Conservation (phyloP, 2,329 filamentous ascomycete genomes). For the Bipolaris gigantea region DNA sequence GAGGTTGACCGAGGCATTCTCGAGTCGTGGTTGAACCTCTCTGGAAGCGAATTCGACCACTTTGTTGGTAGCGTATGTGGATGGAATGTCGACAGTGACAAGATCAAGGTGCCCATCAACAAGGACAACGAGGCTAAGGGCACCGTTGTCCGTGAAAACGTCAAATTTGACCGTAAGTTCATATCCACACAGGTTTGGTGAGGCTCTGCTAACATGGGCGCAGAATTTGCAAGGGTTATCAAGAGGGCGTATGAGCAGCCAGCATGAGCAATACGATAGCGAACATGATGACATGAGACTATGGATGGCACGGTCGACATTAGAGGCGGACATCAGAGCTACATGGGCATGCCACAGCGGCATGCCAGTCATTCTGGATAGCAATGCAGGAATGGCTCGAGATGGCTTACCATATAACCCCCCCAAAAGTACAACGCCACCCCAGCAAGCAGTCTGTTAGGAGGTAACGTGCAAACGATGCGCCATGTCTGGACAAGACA, state of each 20-base stretch:
- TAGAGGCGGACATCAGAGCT: constrained; percentile 15
- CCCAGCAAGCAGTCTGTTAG: constrained; percentile 2
- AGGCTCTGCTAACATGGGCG: constrained; percentile 15
- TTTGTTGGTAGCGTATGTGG: constrained; percentile 64
- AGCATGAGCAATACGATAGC: constrained; percentile 29
- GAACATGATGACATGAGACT: constrained; percentile 16
- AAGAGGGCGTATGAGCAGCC: constrained; percentile 44
- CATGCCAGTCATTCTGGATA: constrained; percentile 7
- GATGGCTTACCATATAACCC: constrained; percentile 21
- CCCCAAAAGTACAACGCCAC: constrained; percentile 16
- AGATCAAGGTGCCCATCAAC: constrained; percentile 81
- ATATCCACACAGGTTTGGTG: not conserved
- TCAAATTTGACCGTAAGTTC: constrained; percentile 74
- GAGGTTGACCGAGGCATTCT: constrained; percentile 62
- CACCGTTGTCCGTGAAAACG: constrained; percentile 91
- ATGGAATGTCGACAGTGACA: constrained; percentile 73
- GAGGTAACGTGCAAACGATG: not conserved
- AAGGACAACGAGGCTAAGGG: constrained; percentile 91
- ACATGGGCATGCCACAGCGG: constrained; percentile 12
- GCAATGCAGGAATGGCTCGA: constrained; percentile 14
- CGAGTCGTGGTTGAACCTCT: constrained; percentile 54
- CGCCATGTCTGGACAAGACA: constrained; percentile 1
- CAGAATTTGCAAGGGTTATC: constrained; percentile 43
- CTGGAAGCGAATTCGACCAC: constrained; percentile 52
- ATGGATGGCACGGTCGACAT: constrained; percentile 19